Percentiles rank a stretch among this genome's conserved stretches.
Conservation (phyloP, 441 rosid genomes). For the Adansonia rubrostipa region DNA sequence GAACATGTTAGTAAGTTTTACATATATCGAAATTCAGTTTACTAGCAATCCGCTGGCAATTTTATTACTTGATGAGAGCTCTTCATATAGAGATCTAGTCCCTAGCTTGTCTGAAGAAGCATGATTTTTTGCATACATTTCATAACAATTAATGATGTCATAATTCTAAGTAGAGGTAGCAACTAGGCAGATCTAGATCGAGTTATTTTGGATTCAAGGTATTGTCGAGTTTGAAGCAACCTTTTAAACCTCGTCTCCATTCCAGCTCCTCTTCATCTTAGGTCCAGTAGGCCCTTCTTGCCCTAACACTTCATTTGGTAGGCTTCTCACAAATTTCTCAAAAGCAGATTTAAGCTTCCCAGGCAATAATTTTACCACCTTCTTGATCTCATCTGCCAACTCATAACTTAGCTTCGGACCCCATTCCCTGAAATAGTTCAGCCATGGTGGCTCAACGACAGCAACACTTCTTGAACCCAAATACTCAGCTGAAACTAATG, state of each 20-base stretch:
- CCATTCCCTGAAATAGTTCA: constrained; percentile 64
- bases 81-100: too few relatives aligned
- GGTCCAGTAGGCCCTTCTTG: constrained; percentile 97
- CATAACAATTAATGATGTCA: too few relatives aligned
- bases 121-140: too few relatives aligned
- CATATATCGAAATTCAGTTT: too few relatives aligned
- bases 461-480: constrained; percentile 34
- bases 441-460: constrained; percentile 62
- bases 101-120: too few relatives aligned
- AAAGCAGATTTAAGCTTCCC: constrained; percentile 61
- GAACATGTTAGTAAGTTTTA: too few relatives aligned
- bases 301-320: constrained; percentile 70
- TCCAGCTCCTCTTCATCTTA: constrained; percentile 66
- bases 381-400: constrained; percentile 45
- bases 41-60: too few relatives aligned
- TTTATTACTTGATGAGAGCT: too few relatives aligned
- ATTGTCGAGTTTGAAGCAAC: background rate
- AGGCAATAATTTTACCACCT: constrained; percentile 54
- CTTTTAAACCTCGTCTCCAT: constrained; percentile 58
- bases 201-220: too few relatives aligned
- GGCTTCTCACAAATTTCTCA: constrained; percentile 45
- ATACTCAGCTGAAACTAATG: constrained; percentile 57
- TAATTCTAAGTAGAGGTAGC: too few relatives aligned
- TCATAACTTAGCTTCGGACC: constrained; percentile 75
- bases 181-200: too few relatives aligned